phyloP scores from a whole-genome alignment of 768 basidiomycete species.

The Mycena rebaudengoi region DNA sequence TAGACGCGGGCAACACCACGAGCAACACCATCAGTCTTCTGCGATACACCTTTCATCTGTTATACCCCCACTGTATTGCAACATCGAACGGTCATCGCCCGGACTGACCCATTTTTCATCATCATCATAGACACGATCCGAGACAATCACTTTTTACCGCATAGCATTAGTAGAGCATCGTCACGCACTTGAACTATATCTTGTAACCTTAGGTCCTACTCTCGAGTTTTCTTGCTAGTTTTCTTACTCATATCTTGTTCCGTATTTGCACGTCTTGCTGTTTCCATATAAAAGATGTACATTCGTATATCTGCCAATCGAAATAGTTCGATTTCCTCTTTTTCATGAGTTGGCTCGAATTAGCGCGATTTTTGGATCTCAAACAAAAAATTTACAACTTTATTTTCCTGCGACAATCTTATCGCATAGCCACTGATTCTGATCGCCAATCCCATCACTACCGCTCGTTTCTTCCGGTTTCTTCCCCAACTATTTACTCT shows the following conservation, averaged over 20 bases:
- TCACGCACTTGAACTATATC: conserved; percentile 59
- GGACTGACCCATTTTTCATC: conserved; percentile 33
- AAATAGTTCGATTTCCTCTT: too few species aligned
- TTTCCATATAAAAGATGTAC: conserved; percentile 23
- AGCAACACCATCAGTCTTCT: conserved; percentile 28
- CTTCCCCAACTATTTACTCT: too few species aligned
- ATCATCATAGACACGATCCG: conserved; percentile 43
- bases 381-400: too few species aligned
- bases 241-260: conserved; percentile 5
- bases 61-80: conserved; percentile 39
- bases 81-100: conserved; percentile 39
- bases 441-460: too few species aligned
- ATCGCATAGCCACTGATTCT: too few species aligned
- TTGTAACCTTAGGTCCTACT: conserved; percentile 38
- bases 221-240: conserved; percentile 30
- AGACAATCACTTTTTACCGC: conserved; percentile 53
- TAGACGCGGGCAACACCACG: conserved; percentile 25
- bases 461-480: too few species aligned
- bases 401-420: too few species aligned
- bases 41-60: conserved; percentile 43
- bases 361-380: too few species aligned
- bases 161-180: conserved; percentile 66
- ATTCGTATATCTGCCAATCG: conserved; percentile 13
- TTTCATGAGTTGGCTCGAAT: too few species aligned
- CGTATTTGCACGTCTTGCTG: conserved; percentile 6